Percentiles rank a stretch among this genome's conserved stretches.
phyloP scores from a whole-genome alignment of 2,329 filamentous ascomycete species.

The Didymella segeticola region DNA sequence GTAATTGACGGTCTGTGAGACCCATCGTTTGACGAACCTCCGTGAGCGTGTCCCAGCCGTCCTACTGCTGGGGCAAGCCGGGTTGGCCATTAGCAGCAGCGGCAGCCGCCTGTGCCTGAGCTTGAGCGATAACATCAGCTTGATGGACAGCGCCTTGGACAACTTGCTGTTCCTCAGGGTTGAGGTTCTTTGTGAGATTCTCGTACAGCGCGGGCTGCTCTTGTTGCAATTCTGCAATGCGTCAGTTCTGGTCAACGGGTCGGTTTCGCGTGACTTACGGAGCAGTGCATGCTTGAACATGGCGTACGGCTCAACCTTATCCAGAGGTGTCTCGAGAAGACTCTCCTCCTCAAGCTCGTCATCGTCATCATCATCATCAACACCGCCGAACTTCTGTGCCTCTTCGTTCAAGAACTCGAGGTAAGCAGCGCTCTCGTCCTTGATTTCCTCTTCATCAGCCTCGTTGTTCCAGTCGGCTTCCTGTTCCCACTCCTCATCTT shows the following conservation, averaged over 20 bases:
- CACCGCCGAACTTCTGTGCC: conserved; percentile 82
- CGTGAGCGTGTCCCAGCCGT: not conserved
- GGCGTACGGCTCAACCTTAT: conserved; percentile 93
- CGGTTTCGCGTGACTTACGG: conserved; percentile 66
- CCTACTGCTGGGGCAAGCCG: conserved; percentile 27
- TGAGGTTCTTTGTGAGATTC: conserved; percentile 78
- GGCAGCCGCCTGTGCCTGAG: conserved; percentile 31
- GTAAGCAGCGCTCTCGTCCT: conserved; percentile 92
- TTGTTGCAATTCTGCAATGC: conserved; percentile 76
- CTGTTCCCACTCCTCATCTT: conserved; percentile 81
- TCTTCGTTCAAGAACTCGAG: conserved; percentile 96
- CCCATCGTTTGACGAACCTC: conserved; percentile 1
- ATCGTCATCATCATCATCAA: conserved; percentile 68
- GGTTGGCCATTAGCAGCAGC: conserved; percentile 31
- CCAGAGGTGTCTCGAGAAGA: conserved; percentile 89
- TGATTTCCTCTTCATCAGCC: conserved; percentile 72
- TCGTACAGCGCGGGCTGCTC: conserved; percentile 90
- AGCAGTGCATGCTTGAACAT: conserved; percentile 83
- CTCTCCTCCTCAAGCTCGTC: conserved; percentile 93
- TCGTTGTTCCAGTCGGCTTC: conserved; percentile 73
- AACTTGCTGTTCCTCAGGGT: conserved; percentile 79
- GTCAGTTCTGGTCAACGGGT: conserved; percentile 22
- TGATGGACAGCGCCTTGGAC: conserved; percentile 79
- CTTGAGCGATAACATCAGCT: conserved; percentile 62
- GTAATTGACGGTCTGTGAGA: not conserved